A percentile compares a stretch with the other conserved stretches of the same genome.
Evolutionary conservation across 257 asterid genomes (phyloP).

Genomic region (Verbena officinalis): DNA sequence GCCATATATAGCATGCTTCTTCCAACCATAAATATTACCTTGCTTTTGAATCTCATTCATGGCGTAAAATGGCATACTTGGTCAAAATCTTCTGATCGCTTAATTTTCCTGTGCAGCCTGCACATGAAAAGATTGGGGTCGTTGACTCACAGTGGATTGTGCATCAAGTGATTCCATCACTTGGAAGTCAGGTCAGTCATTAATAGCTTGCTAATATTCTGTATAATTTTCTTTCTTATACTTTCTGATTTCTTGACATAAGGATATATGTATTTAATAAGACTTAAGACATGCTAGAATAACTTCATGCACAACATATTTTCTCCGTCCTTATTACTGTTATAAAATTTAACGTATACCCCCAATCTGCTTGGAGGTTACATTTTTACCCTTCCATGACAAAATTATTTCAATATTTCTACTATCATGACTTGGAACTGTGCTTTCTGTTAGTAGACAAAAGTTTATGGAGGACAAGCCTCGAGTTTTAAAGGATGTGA

Average conservation of each 20-base stretch:
- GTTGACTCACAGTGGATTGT: slow-evolving; percentile 99
- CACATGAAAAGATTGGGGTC: slow-evolving; percentile 98
- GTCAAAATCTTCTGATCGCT: slow-evolving; percentile 25
- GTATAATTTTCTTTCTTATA: slow-evolving; percentile 4
- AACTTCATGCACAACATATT: not conserved
- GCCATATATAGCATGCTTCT: not conserved
- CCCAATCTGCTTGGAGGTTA: too few relatives aligned
- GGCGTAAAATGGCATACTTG: slow-evolving; percentile 2
- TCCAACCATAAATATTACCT: not conserved
- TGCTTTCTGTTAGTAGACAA: not conserved
- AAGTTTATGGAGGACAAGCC: not conserved
- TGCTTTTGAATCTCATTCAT: slow-evolving; percentile 15
- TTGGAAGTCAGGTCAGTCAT: slow-evolving; percentile 89
- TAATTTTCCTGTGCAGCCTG: slow-evolving; percentile 65
- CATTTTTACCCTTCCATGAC: not conserved
- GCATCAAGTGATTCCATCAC: slow-evolving; percentile 99
- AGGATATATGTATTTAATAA: too few relatives aligned
- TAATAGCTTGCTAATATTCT: slow-evolving; percentile 21
- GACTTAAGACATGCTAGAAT: too few relatives aligned
- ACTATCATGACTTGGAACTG: not conserved
- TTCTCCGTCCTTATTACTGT: too few relatives aligned
- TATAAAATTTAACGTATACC: too few relatives aligned
- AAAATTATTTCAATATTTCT: not conserved
- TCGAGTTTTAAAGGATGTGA: not conserved
- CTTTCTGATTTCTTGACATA: not conserved